Percentiles rank a stretch among this genome's conserved stretches.
These are phyloP conservation scores for Didymella glomerata DNA, from an alignment of 2,329 filamentous ascomycete species.

Conservation along the genomic window DNA sequence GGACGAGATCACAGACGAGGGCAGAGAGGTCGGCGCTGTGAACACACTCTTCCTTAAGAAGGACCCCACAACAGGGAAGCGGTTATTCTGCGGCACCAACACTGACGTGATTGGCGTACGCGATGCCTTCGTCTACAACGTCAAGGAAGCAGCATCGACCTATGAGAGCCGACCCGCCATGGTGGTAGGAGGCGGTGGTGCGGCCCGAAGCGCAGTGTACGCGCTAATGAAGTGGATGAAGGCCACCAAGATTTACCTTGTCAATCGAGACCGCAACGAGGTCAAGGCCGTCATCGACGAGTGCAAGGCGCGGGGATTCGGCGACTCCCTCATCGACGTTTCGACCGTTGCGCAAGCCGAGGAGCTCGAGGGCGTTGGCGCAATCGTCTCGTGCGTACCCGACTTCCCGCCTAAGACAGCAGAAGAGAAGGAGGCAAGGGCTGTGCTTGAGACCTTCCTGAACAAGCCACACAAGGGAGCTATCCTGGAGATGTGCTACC, in stretches of 20 bases:
- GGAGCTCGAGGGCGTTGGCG: constrained; percentile 65
- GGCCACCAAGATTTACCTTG: constrained; percentile 74
- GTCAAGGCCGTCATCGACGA: constrained; percentile 72
- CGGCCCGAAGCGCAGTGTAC: constrained; percentile 79
- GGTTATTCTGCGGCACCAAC: constrained; percentile 75
- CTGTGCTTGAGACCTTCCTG: constrained; percentile 62
- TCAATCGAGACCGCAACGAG: constrained; percentile 75
- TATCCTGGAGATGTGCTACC: constrained; percentile 85
- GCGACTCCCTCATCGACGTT: constrained; percentile 68
- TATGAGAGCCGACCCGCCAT: constrained; percentile 71
- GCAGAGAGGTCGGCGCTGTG: constrained; percentile 75
- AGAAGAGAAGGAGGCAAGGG: constrained; percentile 68
- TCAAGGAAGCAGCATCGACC: constrained; percentile 54
- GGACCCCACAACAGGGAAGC: constrained; percentile 56
- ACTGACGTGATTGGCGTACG: constrained; percentile 81
- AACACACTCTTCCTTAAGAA: constrained; percentile 77
- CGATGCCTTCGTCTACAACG: constrained; percentile 68
- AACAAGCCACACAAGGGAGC: constrained; percentile 66
- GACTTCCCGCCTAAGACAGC: constrained; percentile 73
- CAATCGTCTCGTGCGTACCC: constrained; percentile 77
- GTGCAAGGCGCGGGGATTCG: constrained; percentile 66
- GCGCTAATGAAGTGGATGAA: constrained; percentile 74
- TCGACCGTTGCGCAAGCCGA: constrained; percentile 67
- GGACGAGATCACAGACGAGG: constrained; percentile 78
- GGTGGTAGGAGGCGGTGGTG: constrained; percentile 79